Evolutionary conservation across 208 protist genomes (phyloP).

Genomic region (Zelonia costaricensis): DNA sequence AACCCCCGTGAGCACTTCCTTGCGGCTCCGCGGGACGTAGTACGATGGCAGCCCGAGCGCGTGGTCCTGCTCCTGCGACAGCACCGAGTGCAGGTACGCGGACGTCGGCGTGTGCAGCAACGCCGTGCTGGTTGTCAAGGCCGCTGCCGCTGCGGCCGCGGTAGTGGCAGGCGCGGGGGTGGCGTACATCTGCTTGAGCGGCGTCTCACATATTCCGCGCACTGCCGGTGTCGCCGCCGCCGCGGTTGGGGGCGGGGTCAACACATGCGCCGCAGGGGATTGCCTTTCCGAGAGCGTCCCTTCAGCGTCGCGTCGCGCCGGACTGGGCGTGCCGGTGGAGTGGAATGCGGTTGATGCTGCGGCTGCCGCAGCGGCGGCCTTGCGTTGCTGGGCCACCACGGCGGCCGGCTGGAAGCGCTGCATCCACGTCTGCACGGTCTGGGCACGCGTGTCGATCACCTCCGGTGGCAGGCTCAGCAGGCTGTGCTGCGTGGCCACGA

Average conservation of each 20-base stretch:
- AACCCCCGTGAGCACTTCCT: conserved; percentile 17
- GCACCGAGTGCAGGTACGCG: conserved; percentile 19
- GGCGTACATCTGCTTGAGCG: not conserved
- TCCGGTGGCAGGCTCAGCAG: conserved; percentile 9
- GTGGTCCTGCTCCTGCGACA: conserved; percentile 18
- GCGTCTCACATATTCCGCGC: too few relatives aligned
- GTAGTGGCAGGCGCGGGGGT: not conserved
- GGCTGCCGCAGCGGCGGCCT: conserved; percentile 2
- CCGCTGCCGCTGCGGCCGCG: not conserved
- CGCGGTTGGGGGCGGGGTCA: not conserved
- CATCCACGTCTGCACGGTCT: conserved; percentile 24
- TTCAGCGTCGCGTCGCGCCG: too few relatives aligned
- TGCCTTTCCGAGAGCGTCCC: too few relatives aligned
- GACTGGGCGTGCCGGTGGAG: too few relatives aligned
- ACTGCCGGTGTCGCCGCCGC: conserved; percentile 3
- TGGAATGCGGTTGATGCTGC: not conserved
- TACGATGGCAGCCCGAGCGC: conserved; percentile 22
- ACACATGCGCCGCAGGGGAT: too few relatives aligned
- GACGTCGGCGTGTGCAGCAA: conserved; percentile 26
- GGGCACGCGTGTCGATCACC: conserved; percentile 16
- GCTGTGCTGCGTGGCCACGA: conserved; percentile 9
- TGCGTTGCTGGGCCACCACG: conserved; percentile 8
- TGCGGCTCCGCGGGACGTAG: conserved; percentile 19
- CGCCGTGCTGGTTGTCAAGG: conserved; percentile 5
- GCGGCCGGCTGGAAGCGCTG: conserved; percentile 24